Base-by-base conservation (phyloP, 192 early-diverging fungal species). In the Gamsiella multidivaricata region DNA sequence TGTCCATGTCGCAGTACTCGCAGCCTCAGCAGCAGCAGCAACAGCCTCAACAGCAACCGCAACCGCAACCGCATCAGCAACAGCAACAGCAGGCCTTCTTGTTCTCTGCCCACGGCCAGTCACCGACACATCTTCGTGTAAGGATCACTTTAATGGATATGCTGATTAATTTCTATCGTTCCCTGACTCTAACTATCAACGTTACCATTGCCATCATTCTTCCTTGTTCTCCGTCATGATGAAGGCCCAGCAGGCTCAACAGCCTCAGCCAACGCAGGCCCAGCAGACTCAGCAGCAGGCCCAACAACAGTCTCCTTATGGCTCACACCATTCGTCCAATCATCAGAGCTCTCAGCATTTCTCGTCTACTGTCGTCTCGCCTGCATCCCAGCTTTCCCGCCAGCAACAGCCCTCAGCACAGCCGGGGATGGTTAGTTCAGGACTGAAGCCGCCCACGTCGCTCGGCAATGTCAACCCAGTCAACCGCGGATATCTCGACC, bases 291-390 rank as follows among this genome's bases (percentile, higher is more conserved):
- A 47, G n/a, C 32, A 32, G n/a, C 69, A 61, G n/a, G 43, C 36
- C 10, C 69, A 72, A 26, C 74, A 78, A 26, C 74, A 78, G 31
- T 50, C 64, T 9, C 23, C 60, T 4, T 78, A 78, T 37, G 60
- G 43, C 23, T 50, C 60, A 9, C 74, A 78, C 26, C 74, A 78
- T 51, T 47, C 74, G 15, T 66, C 71, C 5, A 58, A 45, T 29
- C 74, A 78, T 10, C 74, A 69, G 32, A 49, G 65, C 31, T 63
- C 74, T 1, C 74, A 78, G 46, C 65, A 68, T 28, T 78, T 78
- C 31, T 64, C 74, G 11, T 46, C 60, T 7, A 23, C 74, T 9
- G 66, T 78, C 22, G 56, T 78, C n/a, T 50, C 74, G 17, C 59
- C 74, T 31, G 58, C 65, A 11, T 67, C 74, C 12, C 71, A 75